Evolutionary conservation across 2,329 filamentous ascomycete genomes (phyloP), one percentile per base, ranked within the genome.

Genomic region (Diaporthe humulicola): DNA sequence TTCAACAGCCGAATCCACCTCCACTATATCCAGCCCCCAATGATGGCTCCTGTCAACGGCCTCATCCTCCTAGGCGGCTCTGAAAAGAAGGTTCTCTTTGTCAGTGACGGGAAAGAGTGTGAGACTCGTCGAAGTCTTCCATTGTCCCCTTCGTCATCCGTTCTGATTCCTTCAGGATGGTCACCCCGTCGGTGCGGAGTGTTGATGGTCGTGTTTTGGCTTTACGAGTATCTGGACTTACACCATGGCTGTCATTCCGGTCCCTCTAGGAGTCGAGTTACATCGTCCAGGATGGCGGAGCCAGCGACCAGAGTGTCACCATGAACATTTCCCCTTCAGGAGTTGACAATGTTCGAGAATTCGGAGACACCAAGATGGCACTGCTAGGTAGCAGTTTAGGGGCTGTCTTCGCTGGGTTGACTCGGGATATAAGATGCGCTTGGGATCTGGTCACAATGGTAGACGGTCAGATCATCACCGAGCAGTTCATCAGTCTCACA

Each of bases 101-200:
- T 33, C 56, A 70, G 54, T 70, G 48, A 14, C 28, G 45, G 40
- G 64, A 22, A 52, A 67, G 30, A 25, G 30, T 33, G 45, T 67
- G 45, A 67, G 64, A 67, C 64, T 67, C 30, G 3, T n/a, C n/a
- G 45, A 67, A 7, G 40, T 64, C n/a, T 54, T 71, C 50, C 36
- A 74, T 42, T 19, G 25, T 36, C 50, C 30, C 30, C 38, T 42
- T 54, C 40, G 56, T 52, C 54, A 42, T 60, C 54, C 40, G 61
- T 52, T 42, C 22, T 9, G 15, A 45, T 71, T 74, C 74, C 74
- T 75, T 42, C 72, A 75, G 74, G 74, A 75, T 71, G 74, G 7
- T 58, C 64, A 75, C 70, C 74, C 74, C 58, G 36, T 42, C 58
- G 40, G 28, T 56, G 28, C 57, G 33, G 52, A 67, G 48, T 56